These are phyloP conservation scores for Suillus americanus DNA, from an alignment of 768 basidiomycete genomes.

Conservation along the genomic window DNA sequence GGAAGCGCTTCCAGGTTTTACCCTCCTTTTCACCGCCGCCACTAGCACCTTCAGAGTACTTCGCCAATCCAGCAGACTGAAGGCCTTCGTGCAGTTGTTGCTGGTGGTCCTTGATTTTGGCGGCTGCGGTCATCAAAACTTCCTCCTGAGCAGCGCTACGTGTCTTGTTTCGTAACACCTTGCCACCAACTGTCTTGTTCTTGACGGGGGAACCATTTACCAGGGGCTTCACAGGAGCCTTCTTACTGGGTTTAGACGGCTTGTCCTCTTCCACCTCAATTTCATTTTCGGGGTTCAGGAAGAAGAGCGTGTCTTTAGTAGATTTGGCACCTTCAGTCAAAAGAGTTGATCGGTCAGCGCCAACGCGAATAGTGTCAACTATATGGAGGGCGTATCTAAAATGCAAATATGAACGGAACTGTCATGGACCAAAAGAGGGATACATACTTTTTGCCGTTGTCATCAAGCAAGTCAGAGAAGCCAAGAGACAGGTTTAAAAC, in stretches of 20 bases:
- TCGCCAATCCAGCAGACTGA: conserved; percentile 78
- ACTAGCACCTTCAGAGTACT: conserved; percentile 80
- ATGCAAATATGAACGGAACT: neutral
- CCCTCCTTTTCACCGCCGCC: conserved; percentile 78
- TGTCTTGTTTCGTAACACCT: conserved; percentile 88
- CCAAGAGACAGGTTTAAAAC: conserved; percentile 83
- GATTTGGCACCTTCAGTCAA: conserved; percentile 85
- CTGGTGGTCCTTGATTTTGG: conserved; percentile 88
- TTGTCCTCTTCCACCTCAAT: conserved; percentile 50
- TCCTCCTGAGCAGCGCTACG: conserved; percentile 87
- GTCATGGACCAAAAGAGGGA: neutral
- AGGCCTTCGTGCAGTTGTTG: conserved; percentile 72
- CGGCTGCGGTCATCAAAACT: conserved; percentile 70
- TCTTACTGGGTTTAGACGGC: conserved; percentile 54
- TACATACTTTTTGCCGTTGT: conserved; percentile 72
- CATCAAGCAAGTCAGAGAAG: conserved; percentile 79
- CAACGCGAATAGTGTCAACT: conserved; percentile 85
- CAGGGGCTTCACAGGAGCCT: conserved; percentile 47
- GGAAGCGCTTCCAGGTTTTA: conserved; percentile 94
- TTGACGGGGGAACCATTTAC: conserved; percentile 69
- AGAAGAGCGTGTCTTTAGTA: conserved; percentile 86
- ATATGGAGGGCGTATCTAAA: conserved; percentile 84
- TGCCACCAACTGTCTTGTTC: conserved; percentile 75
- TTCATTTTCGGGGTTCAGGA: conserved; percentile 64
- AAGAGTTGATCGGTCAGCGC: conserved; percentile 58